Evolutionary conservation across 192 early-diverging fungal species (phyloP).

Genomic region (Gigaspora rosea): DNA sequence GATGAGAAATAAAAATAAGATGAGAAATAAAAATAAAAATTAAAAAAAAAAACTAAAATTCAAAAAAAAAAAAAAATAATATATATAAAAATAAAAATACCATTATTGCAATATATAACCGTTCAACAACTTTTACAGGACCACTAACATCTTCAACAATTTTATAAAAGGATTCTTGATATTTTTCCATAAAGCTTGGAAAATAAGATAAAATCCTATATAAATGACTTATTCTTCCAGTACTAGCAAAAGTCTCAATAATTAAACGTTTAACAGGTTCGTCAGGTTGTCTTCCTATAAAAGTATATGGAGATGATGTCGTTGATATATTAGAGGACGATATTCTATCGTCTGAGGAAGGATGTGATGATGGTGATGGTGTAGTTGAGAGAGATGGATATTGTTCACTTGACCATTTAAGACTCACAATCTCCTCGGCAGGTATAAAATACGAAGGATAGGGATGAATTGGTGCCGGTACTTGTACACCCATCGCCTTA

Average conservation of each 20-base stretch:
- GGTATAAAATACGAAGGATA: slow-evolving; percentile 60
- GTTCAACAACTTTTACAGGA: slow-evolving; percentile 52
- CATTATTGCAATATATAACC: slow-evolving; percentile 56
- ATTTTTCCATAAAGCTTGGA: slow-evolving; percentile 56
- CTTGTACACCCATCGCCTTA: slow-evolving; percentile 44
- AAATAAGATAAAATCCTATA: slow-evolving; percentile 58
- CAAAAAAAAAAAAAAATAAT: background rate
- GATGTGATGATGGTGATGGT: slow-evolving; percentile 44
- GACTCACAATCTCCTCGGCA: slow-evolving; percentile 50
- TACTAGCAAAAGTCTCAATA: slow-evolving; percentile 50
- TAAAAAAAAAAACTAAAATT: background rate
- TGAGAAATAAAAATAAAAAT: background rate
- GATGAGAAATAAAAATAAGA: no score
- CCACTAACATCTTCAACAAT: slow-evolving; percentile 47
- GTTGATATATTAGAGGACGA: background rate
- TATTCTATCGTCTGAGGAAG: slow-evolving; percentile 38
- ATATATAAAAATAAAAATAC: slow-evolving; percentile 30
- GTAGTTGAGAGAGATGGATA: slow-evolving; percentile 38
- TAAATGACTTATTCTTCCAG: slow-evolving; percentile 51
- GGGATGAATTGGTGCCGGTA: slow-evolving; percentile 46
- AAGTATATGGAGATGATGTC: background rate
- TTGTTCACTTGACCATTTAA: slow-evolving; percentile 46
- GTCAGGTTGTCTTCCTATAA: slow-evolving; percentile 49
- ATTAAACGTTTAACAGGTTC: slow-evolving; percentile 50
- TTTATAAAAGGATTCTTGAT: slow-evolving; percentile 40